phyloP scores from a whole-genome alignment of 1,139 yeast species.

The Nakaseomyces kungkrabaensis region DNA sequence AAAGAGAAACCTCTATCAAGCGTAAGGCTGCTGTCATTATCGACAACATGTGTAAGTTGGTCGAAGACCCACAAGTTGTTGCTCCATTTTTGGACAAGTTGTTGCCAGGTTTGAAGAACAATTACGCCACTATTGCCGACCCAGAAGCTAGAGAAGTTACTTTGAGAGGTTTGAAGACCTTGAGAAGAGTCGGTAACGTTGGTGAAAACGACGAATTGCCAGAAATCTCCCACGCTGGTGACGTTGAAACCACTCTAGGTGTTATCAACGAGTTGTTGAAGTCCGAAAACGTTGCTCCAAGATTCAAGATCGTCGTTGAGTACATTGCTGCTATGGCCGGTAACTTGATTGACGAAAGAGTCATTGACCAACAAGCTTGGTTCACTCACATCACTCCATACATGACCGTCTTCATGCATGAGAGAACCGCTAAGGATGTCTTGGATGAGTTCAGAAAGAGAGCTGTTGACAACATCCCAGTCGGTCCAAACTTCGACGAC shows the following conservation, averaged over 20 bases:
- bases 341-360: conserved; percentile 97
- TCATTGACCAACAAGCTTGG: conserved; percentile 90
- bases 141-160: conserved; percentile 99
- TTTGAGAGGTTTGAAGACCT: conserved; percentile 90
- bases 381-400: conserved; percentile 78
- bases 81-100: conserved; percentile 96
- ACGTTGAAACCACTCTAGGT: conserved; percentile 71
- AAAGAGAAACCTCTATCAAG: conserved; percentile 98
- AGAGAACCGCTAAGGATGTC: conserved; percentile 79
- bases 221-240: conserved; percentile 98
- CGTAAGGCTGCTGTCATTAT: conserved; percentile 99
- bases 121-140: conserved; percentile 94
- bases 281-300: conserved; percentile 53
- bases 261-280: conserved; percentile 68
- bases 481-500: conserved; percentile 90
- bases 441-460: conserved; percentile 92
- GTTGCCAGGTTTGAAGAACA: conserved; percentile 91
- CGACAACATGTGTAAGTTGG: conserved; percentile 99
- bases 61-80: conserved; percentile 98
- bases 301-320: conserved; percentile 67
- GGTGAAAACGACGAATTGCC: conserved; percentile 83
- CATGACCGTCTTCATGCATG: conserved; percentile 92
- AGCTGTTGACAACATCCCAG: conserved; percentile 96
- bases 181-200: conserved; percentile 97
- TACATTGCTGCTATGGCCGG: conserved; percentile 96